phyloP scores from a whole-genome alignment of 805 yeast species.

The Metschnikowia peoriensis region DNA sequence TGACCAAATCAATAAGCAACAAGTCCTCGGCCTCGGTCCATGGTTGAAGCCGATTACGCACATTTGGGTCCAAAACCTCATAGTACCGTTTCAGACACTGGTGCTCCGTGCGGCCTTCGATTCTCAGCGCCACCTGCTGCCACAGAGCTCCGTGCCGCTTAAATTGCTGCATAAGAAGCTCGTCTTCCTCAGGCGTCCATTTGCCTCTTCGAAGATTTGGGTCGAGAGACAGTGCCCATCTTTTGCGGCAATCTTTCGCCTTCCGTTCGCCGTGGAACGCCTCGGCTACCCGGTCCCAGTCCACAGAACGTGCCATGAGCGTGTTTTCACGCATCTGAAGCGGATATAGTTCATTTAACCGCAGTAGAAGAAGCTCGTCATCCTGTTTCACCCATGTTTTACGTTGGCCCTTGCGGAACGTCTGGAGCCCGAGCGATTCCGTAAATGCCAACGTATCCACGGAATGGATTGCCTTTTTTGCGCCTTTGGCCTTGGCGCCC shows the following conservation, averaged over 20 bases:
- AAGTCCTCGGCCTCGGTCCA: conserved; percentile 83
- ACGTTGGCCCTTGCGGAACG: conserved; percentile 60
- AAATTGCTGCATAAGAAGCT: conserved; percentile 59
- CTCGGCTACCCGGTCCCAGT: conserved; percentile 62
- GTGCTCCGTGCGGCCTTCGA: conserved; percentile 87
- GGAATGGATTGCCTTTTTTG: conserved; percentile 9
- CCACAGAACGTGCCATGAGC: conserved; percentile 41
- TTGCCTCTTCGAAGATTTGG: conserved; percentile 80
- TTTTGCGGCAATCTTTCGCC: conserved; percentile 78
- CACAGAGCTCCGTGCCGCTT: conserved; percentile 74
- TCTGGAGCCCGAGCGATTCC: conserved; percentile 71
- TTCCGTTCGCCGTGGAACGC: conserved; percentile 49
- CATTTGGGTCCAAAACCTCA: conserved; percentile 82
- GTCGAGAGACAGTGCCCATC: conserved; percentile 85
- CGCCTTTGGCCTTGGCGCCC: conserved; percentile 8
- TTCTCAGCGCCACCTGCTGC: conserved; percentile 76
- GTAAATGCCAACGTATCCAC: conserved; percentile 59
- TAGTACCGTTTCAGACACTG: conserved; percentile 91
- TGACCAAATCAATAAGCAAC: conserved; percentile 62
- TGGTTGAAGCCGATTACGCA: conserved; percentile 70
- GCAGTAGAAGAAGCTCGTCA: conserved; percentile 50
- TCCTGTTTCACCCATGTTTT: conserved; percentile 77
- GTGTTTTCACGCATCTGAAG: conserved; percentile 18
- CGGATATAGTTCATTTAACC: conserved; percentile 38
- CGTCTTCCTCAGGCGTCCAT: conserved; percentile 85